These are phyloP conservation scores for Multifurca ochricompacta DNA, from an alignment of 768 basidiomycete species.

Conservation along the genomic window DNA sequence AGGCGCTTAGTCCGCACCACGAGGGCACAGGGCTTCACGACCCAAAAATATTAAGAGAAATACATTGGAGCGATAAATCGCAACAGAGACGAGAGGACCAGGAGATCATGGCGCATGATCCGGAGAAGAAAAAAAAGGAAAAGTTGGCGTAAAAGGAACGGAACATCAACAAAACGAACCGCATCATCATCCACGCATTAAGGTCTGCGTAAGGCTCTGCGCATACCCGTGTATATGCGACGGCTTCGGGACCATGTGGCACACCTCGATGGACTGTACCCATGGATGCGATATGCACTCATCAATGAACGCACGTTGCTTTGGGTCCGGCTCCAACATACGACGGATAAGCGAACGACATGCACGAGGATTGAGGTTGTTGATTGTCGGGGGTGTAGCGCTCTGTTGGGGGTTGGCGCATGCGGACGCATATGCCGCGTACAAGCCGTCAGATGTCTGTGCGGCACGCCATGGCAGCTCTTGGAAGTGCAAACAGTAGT, in stretches of 20 bases:
- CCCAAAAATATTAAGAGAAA: conserved; percentile 1
- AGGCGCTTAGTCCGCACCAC: background rate
- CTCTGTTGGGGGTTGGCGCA: conserved; percentile 42
- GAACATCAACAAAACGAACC: background rate
- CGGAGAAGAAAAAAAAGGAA: background rate
- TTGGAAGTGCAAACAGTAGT: conserved; percentile 97
- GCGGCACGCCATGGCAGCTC: conserved; percentile 98
- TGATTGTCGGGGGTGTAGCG: conserved; percentile 58
- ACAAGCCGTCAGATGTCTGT: conserved; percentile 73
- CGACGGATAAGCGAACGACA: conserved; percentile 77
- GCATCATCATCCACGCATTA: conserved; percentile 11
- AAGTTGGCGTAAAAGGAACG: background rate
- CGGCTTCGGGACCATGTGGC: conserved; percentile 55
- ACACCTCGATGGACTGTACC: conserved; percentile 78
- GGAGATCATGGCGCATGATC: background rate
- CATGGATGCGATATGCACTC: conserved; percentile 72
- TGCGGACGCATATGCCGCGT: conserved; percentile 62
- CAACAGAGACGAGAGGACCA: background rate
- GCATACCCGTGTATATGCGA: conserved; percentile 58
- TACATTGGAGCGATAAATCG: background rate
- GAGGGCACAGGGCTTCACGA: background rate
- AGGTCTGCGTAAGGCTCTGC: conserved; percentile 9
- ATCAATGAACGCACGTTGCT: conserved; percentile 65
- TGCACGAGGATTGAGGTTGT: conserved; percentile 79
- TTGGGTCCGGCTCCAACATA: conserved; percentile 96